Evolutionary conservation across 2,329 filamentous ascomycete species (phyloP), one percentile per base, ranked within the genome.

Genomic region (Cyphellophora attinorum): DNA sequence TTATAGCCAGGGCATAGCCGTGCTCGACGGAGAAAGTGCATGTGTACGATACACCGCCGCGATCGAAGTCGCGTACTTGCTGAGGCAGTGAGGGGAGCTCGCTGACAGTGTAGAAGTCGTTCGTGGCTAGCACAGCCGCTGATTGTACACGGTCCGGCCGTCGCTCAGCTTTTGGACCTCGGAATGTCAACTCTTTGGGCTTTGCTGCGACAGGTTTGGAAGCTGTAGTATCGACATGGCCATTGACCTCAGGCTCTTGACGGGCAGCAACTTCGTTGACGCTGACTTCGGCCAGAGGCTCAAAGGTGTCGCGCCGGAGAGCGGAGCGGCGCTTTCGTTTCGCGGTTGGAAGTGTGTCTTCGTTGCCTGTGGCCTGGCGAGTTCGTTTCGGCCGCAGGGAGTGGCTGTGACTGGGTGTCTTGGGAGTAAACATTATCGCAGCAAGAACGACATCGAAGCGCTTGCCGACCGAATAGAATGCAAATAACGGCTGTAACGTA

Each of bases 71-170:
- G 45, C 79, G 76, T 43, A 94, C 73, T 51, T 78, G 75, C 51
- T 88, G 79, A 31, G 89, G 88, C 15, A 93, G 71, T 36, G 82
- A 79, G 38, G 84, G 84, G 19, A 95, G 71, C 57, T 88, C 86
- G 59, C 81, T 84, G 43, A 93, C 83, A 28, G 74, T 81, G 56
- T 91, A 95, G 44, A 84, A 83, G 54, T 79, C 78, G 52, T 84
- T 94, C 53, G 78, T 85, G 25, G 84, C 85, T 40, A 67, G 44
- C 27, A 56, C 49, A 34, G 62, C 45, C 27, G 55, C 47, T 10
- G 55, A 52, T 27, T 59, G 56, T 28, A 45, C 39, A 14, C 51
- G 47, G 33, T 51, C 46, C 14, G 45, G 47, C 31, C 51, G 39
- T 11, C 49, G 56, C 32, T 62, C 59, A 11, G 38, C 33, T 34